Evolutionary conservation across 148 eudicot genomes (phyloP).

Genomic region (Diospyros lotus): DNA sequence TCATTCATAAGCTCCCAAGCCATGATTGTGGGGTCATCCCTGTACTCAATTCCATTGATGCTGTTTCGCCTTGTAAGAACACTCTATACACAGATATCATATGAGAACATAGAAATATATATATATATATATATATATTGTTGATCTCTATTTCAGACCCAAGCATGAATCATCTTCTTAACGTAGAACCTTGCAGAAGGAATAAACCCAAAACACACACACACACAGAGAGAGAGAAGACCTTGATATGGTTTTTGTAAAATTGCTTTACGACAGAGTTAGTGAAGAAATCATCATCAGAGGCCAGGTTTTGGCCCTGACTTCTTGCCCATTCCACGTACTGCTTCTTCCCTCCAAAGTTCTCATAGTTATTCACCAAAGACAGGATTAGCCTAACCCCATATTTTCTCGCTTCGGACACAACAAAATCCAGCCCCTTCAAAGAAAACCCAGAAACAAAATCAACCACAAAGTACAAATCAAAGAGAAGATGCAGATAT

Average conservation of each 20-base stretch:
- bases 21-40: conserved; percentile 72
- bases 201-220: too few relatives aligned
- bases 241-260: conserved; percentile 67
- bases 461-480: not conserved
- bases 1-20: conserved; percentile 93
- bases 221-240: conserved; percentile 12
- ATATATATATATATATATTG: not conserved
- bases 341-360: conserved; percentile 64
- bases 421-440: conserved; percentile 72
- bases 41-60: conserved; percentile 51
- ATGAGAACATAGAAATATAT: not conserved
- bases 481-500: too few relatives aligned
- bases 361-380: conserved; percentile 51
- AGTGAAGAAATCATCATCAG: conserved; percentile 68
- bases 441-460: not conserved
- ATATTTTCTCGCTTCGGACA: conserved; percentile 58
- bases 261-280: conserved; percentile 46
- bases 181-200: too few relatives aligned
- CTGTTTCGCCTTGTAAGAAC: conserved; percentile 61
- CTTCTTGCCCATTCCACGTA: conserved; percentile 70
- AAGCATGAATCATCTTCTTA: too few relatives aligned
- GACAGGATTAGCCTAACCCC: conserved; percentile 49
- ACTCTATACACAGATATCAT: conserved; percentile 20
- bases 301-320: conserved; percentile 35
- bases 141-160: not conserved